These are phyloP conservation scores for Beta macrorhiza DNA, from an alignment of 179 eudicot genomes.

Conservation along the genomic window DNA sequence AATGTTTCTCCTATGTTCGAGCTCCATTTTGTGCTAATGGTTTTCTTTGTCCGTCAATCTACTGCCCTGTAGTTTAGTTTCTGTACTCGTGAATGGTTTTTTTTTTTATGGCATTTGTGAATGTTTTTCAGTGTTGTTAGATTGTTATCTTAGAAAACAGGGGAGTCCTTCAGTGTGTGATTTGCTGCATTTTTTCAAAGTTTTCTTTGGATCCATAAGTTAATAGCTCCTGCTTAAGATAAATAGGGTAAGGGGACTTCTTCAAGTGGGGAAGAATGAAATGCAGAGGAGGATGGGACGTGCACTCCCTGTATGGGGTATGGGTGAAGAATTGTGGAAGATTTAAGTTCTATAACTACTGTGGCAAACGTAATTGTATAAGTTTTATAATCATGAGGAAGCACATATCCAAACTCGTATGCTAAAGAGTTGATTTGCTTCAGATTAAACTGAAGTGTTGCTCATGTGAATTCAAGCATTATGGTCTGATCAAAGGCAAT, in stretches of 20 bases:
- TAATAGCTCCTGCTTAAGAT: not conserved
- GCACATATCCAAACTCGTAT: not conserved
- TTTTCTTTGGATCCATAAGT: not conserved
- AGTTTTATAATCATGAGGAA: not conserved
- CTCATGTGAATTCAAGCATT: too few relatives aligned
- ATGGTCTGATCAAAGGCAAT: not conserved
- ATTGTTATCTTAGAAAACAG: not conserved
- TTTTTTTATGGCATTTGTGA: not conserved
- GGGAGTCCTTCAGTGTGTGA: not conserved
- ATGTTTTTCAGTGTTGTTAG: not conserved
- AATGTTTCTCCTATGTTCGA: slow-evolving; percentile 8
- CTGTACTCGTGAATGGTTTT: too few relatives aligned
- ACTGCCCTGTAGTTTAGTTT: not conserved
- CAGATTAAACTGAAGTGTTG: not conserved
- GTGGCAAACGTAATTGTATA: not conserved
- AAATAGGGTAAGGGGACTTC: not conserved
- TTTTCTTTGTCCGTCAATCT: slow-evolving; percentile 4
- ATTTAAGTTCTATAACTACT: not conserved
- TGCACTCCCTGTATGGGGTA: not conserved
- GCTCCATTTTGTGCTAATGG: not conserved
- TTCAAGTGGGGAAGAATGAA: not conserved
- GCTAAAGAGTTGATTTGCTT: not conserved
- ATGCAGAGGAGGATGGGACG: not conserved
- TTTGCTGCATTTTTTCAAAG: not conserved
- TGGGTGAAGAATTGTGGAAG: not conserved